A percentile compares a stretch with the other conserved stretches of the same genome.
These are phyloP conservation scores for Silene latifolia DNA, from an alignment of 148 eudicot species.

Conservation along the genomic window DNA sequence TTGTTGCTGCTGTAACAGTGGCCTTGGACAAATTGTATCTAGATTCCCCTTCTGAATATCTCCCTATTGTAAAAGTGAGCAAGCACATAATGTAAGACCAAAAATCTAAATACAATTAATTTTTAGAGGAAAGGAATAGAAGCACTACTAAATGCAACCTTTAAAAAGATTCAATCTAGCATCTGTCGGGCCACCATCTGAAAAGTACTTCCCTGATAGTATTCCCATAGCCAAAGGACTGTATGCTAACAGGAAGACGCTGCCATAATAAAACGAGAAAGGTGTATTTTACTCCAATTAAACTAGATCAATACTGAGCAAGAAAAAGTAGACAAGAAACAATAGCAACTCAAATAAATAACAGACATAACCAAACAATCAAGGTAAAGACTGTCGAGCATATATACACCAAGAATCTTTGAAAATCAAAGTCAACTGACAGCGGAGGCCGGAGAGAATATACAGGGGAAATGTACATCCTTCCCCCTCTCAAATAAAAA, in stretches of 20 bases:
- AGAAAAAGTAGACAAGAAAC: background rate
- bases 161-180: constrained; percentile 76
- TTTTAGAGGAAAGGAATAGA: background rate
- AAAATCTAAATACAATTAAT: background rate
- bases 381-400: background rate
- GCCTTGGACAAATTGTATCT: constrained; percentile 65
- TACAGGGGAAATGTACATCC: background rate
- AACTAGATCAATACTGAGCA: background rate
- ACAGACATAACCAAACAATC: background rate
- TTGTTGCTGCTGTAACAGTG: constrained; percentile 41
- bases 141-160: constrained; percentile 33
- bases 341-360: background rate
- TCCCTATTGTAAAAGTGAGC: constrained; percentile 38
- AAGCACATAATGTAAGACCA: background rate
- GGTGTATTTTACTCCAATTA: background rate
- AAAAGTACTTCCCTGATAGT: constrained; percentile 76
- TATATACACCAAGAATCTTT: background rate
- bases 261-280: constrained; percentile 23
- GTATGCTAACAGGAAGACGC: constrained; percentile 75
- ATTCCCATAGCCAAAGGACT: constrained; percentile 98
- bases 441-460: background rate
- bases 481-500: background rate
- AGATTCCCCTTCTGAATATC: constrained; percentile 84
- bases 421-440: background rate
- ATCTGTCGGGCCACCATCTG: constrained; percentile 56